These are phyloP conservation scores for Suillus lakei DNA, from an alignment of 768 basidiomycete species.

Conservation along the genomic window DNA sequence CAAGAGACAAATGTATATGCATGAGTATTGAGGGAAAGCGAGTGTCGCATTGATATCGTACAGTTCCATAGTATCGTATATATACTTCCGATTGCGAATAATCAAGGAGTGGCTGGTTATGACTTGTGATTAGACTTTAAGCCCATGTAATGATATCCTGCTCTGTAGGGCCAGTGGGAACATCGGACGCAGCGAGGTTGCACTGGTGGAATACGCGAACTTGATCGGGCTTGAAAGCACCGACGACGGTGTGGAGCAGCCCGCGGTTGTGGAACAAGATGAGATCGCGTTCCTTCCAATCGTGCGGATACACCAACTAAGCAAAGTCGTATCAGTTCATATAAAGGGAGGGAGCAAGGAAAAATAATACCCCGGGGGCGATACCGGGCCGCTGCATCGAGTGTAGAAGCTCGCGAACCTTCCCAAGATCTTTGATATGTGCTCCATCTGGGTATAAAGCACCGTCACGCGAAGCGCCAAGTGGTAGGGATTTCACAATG, in stretches of 20 bases:
- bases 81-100: background rate
- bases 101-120: background rate
- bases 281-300: conserved; percentile 75
- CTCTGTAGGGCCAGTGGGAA: conserved; percentile 50
- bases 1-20: background rate
- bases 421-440: conserved; percentile 70
- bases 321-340: background rate
- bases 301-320: conserved; percentile 85
- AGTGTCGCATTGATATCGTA: background rate
- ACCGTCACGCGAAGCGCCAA: conserved; percentile 55
- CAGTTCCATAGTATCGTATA: background rate
- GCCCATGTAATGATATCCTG: conserved; percentile 52
- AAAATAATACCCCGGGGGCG: conserved; percentile 59
- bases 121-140: conserved; percentile 23
- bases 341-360: background rate
- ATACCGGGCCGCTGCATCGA: conserved; percentile 90
- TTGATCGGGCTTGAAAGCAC: conserved; percentile 57
- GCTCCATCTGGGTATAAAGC: conserved; percentile 86
- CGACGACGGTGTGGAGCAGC: conserved; percentile 69
- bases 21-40: background rate
- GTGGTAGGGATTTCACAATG: conserved; percentile 73
- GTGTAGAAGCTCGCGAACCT: conserved; percentile 78
- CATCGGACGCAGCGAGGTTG: conserved; percentile 58
- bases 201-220: conserved; percentile 59
- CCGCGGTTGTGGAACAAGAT: conserved; percentile 79